Percentiles rank a stretch among this genome's conserved stretches.
These are phyloP conservation scores for Calendula officinalis DNA, from an alignment of 129 eudicot species.

Conservation along the genomic window DNA sequence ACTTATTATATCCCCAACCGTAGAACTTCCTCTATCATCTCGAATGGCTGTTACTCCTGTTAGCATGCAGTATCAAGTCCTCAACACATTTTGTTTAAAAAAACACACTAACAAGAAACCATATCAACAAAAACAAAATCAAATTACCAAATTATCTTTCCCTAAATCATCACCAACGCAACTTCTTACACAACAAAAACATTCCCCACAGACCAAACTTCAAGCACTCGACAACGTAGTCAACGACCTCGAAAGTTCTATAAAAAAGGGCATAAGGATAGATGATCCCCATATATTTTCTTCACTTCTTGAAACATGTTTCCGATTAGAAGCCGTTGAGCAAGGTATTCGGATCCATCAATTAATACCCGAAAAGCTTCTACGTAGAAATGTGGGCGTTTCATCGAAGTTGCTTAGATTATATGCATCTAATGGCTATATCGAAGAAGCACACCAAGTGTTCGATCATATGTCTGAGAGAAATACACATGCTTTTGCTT, in stretches of 20 bases:
- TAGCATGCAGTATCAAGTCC: constrained; percentile 23
- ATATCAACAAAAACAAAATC: constrained; percentile 30
- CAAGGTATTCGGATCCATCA: constrained; percentile 51
- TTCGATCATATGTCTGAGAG: constrained; percentile 66
- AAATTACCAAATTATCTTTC: constrained; percentile 13
- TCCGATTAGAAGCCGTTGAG: constrained; percentile 46
- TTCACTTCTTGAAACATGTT: constrained; percentile 79
- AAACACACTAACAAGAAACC: constrained; percentile 26
- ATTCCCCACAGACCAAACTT: constrained; percentile 39
- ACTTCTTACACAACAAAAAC: constrained; percentile 34
- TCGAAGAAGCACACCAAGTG: constrained; percentile 86
- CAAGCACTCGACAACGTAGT: constrained; percentile 63
- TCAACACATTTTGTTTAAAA: constrained; percentile 6
- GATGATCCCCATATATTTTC: constrained; percentile 63
- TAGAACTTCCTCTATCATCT: neutral
- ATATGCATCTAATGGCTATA: constrained; percentile 53
- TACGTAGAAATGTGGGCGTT: constrained; percentile 61
- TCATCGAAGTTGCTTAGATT: constrained; percentile 72
- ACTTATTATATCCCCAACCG: no score
- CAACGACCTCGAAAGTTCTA: constrained; percentile 53
- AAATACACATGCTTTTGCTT: constrained; percentile 50
- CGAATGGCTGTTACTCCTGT: constrained; percentile 12
- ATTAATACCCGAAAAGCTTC: constrained; percentile 54
- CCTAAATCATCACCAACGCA: constrained; percentile 52
- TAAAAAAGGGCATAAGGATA: constrained; percentile 45